phyloP scores from a whole-genome alignment of 2,329 filamentous ascomycete genomes.

The Boeremia lycopersici region DNA sequence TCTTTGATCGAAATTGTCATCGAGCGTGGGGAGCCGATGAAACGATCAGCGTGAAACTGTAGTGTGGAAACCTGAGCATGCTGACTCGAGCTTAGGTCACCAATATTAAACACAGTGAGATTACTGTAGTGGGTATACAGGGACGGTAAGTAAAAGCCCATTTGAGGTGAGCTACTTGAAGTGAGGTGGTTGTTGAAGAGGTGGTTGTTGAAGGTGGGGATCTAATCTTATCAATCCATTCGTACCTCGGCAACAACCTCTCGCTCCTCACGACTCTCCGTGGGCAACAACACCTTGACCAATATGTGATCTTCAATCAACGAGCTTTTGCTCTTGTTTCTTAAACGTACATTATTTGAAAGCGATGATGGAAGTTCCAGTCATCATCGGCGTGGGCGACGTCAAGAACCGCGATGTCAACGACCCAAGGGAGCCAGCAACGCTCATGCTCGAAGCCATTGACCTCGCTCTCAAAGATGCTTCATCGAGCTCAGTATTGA shows the following conservation, averaged over 20 bases:
- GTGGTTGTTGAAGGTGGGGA: not conserved
- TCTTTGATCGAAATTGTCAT: not conserved
- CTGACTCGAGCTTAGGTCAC: not conserved
- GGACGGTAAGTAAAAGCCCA: too few species aligned
- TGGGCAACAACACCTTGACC: not conserved
- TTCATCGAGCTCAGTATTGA: constrained; percentile 34
- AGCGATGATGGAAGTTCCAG: constrained; percentile 46
- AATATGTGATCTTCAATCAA: constrained; percentile 4
- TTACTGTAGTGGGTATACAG: too few species aligned
- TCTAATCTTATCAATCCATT: constrained; percentile 14
- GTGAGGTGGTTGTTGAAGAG: not conserved
- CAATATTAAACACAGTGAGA: not conserved
- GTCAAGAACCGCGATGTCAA: constrained; percentile 62
- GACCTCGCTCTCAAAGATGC: constrained; percentile 59
- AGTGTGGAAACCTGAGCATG: not conserved
- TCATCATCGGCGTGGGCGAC: constrained; percentile 69
- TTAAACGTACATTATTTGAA: not conserved
- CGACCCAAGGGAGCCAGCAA: constrained; percentile 61
- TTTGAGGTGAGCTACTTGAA: not conserved
- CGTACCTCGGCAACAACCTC: constrained; percentile 14
- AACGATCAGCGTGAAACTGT: constrained; percentile 10
- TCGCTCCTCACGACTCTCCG: constrained; percentile 17
- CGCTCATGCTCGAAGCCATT: constrained; percentile 65
- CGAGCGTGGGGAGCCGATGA: constrained; percentile 16
- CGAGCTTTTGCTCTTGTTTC: not conserved